Evolutionary conservation across 202 grass and related monocot genomes (phyloP), one percentile per base, ranked within the genome.

Genomic region (Brachypodium distachyon): DNA sequence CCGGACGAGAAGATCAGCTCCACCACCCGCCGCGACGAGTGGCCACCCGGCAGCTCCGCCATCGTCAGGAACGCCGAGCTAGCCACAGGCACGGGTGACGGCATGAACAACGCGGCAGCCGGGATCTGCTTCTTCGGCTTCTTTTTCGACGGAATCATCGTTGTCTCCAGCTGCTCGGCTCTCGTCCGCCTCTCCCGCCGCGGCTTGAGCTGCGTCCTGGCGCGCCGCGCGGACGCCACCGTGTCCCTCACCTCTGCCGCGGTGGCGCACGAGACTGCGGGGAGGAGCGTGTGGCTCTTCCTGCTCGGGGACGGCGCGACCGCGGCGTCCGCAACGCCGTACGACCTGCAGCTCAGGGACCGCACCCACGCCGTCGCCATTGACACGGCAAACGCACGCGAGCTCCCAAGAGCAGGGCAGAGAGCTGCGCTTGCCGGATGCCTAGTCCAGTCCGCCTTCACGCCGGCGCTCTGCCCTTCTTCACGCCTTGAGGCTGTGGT

Each of bases 1-100:
- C 84, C 85, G 18, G 91, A 90, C 18, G 69, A 21, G 84, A 93
- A 93, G 57, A 93, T 93, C 42, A 93, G 82, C 87, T 93, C 91
- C 40, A 93, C 91, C 18, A 93, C 87, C 47, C 79, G 84, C 16
- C 91, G 78, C 49, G 91, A 93, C 3, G 84, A 90, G 84, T 93
- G 84, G 23, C 87, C 90, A 32, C 62, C 77, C 0, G 87, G 90
- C 0, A 93, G 90, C 81, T 93, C 90, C 43, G 70, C 70, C 62
- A 93, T 83, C 3, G 91, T 85, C 31, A 83, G 84, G 74, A 90
- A 85, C 56, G 67, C 34, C 16, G 81, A 60, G 26, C 23, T 39
- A n/a, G 31, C 50, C 34, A 51, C 58, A 6, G 76, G 40, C 18
- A 69, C 17, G 4, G 64, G 81, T 0, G 88, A 76, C 36, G 80